These are phyloP conservation scores for Chaetoceros muelleri DNA, from an alignment of 108 stramenopile genomes.

Conservation along the genomic window DNA sequence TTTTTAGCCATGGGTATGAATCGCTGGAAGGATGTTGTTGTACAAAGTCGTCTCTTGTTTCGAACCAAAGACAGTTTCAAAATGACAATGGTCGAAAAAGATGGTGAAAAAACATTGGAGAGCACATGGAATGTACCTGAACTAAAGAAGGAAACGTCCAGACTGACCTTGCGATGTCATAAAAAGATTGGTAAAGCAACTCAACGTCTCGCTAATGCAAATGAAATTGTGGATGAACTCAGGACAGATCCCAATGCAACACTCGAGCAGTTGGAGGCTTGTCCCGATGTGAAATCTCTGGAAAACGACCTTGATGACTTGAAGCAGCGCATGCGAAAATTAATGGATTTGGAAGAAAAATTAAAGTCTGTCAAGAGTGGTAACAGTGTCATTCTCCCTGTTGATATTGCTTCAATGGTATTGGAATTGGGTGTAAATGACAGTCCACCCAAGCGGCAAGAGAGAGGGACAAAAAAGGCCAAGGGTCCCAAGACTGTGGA, in stretches of 20 bases:
- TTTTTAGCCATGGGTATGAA: no score
- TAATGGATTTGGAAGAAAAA: conserved; percentile 55
- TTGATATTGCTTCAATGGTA: conserved; percentile 34
- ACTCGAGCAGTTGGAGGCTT: conserved; percentile 50
- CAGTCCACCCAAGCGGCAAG: conserved; percentile 17
- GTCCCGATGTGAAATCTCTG: conserved; percentile 48
- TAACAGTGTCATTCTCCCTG: conserved; percentile 20
- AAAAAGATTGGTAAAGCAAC: conserved; percentile 77
- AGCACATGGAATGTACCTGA: conserved; percentile 37
- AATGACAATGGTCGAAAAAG: no score
- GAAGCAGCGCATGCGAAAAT: conserved; percentile 29
- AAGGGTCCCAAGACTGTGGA: conserved; percentile 31
- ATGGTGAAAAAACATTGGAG: conserved; percentile 11
- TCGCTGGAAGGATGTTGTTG: no score
- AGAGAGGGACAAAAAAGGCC: conserved; percentile 34
- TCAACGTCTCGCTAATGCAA: conserved; percentile 37
- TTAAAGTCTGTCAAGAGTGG: conserved; percentile 22
- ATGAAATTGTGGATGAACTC: conserved; percentile 37
- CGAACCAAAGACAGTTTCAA: no score
- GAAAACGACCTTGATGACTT: conserved; percentile 45
- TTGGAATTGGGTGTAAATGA: conserved; percentile 54
- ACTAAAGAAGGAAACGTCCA: conserved; percentile 58
- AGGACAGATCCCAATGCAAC: conserved; percentile 23
- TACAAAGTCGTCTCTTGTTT: no score
- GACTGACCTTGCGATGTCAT: conserved; percentile 49